These are phyloP conservation scores for Skeletonema marinoi DNA, from an alignment of 108 stramenopile species.

Conservation along the genomic window DNA sequence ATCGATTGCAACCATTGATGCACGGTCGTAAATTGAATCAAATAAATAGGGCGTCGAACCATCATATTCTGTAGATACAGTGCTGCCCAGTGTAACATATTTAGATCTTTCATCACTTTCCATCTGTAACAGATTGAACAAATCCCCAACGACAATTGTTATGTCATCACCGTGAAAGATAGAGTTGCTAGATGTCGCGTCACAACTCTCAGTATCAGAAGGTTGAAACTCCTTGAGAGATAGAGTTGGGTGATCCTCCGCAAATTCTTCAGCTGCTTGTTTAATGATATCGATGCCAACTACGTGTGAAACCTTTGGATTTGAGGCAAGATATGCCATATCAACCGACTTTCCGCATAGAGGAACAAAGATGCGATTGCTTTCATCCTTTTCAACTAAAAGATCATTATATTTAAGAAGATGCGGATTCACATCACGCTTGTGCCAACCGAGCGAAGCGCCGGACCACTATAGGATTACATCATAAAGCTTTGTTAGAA, in stretches of 20 bases:
- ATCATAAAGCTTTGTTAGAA: not conserved
- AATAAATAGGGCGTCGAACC: slow-evolving; percentile 32
- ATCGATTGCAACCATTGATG: slow-evolving; percentile 80
- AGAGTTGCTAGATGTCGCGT: not conserved
- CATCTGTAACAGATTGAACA: slow-evolving; percentile 56
- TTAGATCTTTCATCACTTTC: slow-evolving; percentile 18
- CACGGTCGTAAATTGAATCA: slow-evolving; percentile 80
- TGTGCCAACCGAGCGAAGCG: slow-evolving; percentile 35
- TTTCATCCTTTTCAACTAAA: slow-evolving; percentile 10
- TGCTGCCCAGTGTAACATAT: not conserved
- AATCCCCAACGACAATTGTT: slow-evolving; percentile 66
- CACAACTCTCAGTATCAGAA: not conserved
- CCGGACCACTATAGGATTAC: slow-evolving; percentile 22
- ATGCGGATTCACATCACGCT: slow-evolving; percentile 32
- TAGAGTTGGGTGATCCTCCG: slow-evolving; percentile 64
- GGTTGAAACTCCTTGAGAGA: slow-evolving; percentile 27
- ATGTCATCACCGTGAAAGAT: slow-evolving; percentile 62
- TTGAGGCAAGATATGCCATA: slow-evolving; percentile 65
- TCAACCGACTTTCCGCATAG: slow-evolving; percentile 89
- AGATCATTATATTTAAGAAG: slow-evolving; percentile 22
- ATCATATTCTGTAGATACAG: not conserved
- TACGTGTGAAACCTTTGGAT: slow-evolving; percentile 45
- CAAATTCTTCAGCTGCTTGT: slow-evolving; percentile 74
- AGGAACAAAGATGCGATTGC: slow-evolving; percentile 68
- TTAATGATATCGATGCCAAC: slow-evolving; percentile 82